A percentile compares a stretch with the other conserved stretches of the same genome.
Conservation (phyloP, 2,329 filamentous ascomycete species). For the Coniochaeta prunicola region DNA sequence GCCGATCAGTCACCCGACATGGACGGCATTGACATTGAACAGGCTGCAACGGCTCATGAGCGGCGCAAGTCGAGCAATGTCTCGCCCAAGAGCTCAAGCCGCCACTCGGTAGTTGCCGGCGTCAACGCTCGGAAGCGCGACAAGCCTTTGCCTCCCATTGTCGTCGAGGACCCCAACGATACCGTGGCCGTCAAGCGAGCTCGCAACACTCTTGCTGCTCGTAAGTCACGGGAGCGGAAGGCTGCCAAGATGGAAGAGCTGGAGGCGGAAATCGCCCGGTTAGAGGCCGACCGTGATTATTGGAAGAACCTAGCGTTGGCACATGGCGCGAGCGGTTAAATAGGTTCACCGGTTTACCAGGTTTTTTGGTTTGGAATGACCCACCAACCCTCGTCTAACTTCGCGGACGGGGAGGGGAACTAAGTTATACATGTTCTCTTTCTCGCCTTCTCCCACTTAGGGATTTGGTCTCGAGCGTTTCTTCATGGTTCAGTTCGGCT, state of each 20-base stretch:
- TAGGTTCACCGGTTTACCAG: not conserved
- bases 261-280: constrained; percentile 63
- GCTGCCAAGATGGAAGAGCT: constrained; percentile 67
- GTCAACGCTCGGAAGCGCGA: constrained; percentile 69
- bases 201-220: constrained; percentile 86
- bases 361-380: constrained; percentile 9
- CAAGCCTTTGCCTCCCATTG: constrained; percentile 73
- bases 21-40: not conserved
- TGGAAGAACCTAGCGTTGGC: constrained; percentile 51
- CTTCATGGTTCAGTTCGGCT: not conserved
- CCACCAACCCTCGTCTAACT: constrained; percentile 13
- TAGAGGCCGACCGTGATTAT: constrained; percentile 59
- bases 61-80: constrained; percentile 40
- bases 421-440: constrained; percentile 2
- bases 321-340: not conserved
- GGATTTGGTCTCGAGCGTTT: not conserved
- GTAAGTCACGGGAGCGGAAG: constrained; percentile 87
- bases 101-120: constrained; percentile 63
- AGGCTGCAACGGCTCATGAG: constrained; percentile 24
- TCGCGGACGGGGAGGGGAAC: constrained; percentile 16
- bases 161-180: constrained; percentile 67
- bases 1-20: constrained; percentile 34
- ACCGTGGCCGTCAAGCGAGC: constrained; percentile 84
- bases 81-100: constrained; percentile 29
- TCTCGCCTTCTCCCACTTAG: not conserved